Evolutionary conservation across 1,284 basidiomycete species (phyloP).

Genomic region (Austroboletus novae-zelandiae): DNA sequence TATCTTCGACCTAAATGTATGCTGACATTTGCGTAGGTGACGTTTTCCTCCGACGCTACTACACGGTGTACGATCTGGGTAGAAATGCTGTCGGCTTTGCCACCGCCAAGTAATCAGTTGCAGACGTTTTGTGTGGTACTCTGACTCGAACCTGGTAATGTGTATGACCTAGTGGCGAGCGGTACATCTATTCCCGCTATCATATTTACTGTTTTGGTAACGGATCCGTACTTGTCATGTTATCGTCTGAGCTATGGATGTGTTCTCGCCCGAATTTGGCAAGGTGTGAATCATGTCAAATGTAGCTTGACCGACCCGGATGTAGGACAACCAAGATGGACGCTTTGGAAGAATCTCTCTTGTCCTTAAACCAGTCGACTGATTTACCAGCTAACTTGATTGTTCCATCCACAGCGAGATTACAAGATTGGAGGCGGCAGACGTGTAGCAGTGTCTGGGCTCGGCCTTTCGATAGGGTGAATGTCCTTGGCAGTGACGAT

Average conservation of each 20-base stretch:
- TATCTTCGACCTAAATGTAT: conserved; percentile 6
- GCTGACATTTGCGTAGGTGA: conserved; percentile 51
- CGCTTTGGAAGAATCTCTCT: background rate
- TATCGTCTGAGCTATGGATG: background rate
- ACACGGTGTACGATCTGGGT: conserved; percentile 92
- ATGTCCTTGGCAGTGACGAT: conserved; percentile 58
- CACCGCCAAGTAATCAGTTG: conserved; percentile 14
- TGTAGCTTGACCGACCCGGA: background rate
- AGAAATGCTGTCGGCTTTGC: conserved; percentile 89
- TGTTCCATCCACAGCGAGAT: conserved; percentile 24
- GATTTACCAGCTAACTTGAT: background rate
- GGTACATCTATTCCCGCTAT: background rate
- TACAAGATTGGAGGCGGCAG: conserved; percentile 24
- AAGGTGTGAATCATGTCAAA: conserved; percentile 1
- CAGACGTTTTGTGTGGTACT: background rate
- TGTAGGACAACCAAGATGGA: conserved; percentile 15
- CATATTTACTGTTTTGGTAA: background rate
- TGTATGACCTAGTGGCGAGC: conserved; percentile 15
- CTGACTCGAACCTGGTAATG: background rate
- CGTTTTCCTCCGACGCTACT: conserved; percentile 87
- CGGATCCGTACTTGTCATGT: background rate
- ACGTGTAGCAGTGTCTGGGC: conserved; percentile 24
- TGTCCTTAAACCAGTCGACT: conserved; percentile 4
- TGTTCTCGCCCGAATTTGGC: background rate
- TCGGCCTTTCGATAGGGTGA: conserved; percentile 48